A percentile compares a stretch with the other conserved stretches of the same genome.
phyloP scores from a whole-genome alignment of 1,284 basidiomycete species.

The Neolentinus lepideus region DNA sequence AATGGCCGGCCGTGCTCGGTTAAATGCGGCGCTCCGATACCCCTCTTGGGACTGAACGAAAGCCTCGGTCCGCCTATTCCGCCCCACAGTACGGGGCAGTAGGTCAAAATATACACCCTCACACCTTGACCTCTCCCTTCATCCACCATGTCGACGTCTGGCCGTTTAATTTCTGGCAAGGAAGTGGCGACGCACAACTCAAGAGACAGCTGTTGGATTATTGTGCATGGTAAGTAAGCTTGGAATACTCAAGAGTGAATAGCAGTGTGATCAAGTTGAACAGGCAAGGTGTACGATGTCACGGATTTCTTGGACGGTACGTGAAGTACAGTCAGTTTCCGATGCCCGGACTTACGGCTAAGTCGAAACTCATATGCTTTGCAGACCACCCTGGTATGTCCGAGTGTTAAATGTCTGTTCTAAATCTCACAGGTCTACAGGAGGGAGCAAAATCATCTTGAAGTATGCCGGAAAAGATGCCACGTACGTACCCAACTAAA shows the following conservation, averaged over 20 bases:
- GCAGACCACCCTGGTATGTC: conserved; percentile 39
- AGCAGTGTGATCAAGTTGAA: conserved; percentile 9
- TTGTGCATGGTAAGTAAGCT: conserved; percentile 49
- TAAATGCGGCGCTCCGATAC: neutral
- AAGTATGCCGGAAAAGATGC: conserved; percentile 75
- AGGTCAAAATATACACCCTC: neutral
- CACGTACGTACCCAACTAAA: conserved; percentile 39
- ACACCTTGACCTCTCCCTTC: neutral
- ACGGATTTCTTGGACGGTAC: conserved; percentile 58
- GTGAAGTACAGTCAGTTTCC: conserved; percentile 6
- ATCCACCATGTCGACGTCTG: neutral
- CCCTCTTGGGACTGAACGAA: neutral
- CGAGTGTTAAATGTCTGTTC: neutral
- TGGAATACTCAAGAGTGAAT: neutral
- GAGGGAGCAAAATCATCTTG: conserved; percentile 44
- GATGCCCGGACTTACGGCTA: neutral
- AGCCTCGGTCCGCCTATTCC: neutral
- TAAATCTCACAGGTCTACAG: conserved; percentile 3
- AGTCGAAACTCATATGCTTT: neutral
- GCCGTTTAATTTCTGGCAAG: conserved; percentile 36
- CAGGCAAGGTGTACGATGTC: conserved; percentile 65
- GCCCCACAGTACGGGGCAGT: neutral
- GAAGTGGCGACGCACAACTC: conserved; percentile 66
- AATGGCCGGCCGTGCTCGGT: neutral
- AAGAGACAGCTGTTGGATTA: conserved; percentile 70